These are phyloP conservation scores for Trametopsis cervina DNA, from an alignment of 768 basidiomycete species.

Conservation along the genomic window DNA sequence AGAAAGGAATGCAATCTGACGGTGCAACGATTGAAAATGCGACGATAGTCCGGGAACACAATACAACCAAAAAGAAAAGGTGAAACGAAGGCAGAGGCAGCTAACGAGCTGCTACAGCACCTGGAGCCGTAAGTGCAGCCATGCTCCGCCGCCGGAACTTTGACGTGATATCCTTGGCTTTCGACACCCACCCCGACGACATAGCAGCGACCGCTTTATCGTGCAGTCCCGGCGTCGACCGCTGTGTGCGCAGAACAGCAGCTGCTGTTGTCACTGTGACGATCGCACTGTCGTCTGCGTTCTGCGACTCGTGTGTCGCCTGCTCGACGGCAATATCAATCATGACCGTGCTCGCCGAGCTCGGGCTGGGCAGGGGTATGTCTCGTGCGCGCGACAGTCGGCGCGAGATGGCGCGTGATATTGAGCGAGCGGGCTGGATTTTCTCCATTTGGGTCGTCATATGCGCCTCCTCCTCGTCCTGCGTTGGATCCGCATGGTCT, in stretches of 20 bases:
- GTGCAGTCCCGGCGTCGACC: slow-evolving; percentile 11
- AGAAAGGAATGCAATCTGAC: not conserved
- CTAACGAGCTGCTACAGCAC: not conserved
- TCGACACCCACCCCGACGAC: slow-evolving; percentile 15
- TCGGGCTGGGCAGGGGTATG: slow-evolving; percentile 8
- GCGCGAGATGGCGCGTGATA: slow-evolving; percentile 23
- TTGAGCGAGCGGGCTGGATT: slow-evolving; percentile 18
- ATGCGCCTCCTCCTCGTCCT: slow-evolving; percentile 15
- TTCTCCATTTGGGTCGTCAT: slow-evolving; percentile 11
- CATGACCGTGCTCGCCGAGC: slow-evolving; percentile 12
- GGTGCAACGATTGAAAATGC: not conserved
- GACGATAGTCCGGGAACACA: not conserved
- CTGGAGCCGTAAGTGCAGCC: slow-evolving; percentile 7
- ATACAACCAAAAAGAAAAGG: not conserved
- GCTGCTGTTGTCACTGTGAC: slow-evolving; percentile 2
- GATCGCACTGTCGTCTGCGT: slow-evolving; percentile 5
- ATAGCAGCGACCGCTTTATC: slow-evolving; percentile 2
- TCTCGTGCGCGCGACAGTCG: slow-evolving; percentile 22
- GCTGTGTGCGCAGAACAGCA: slow-evolving; percentile 13
- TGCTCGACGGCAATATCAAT: slow-evolving; percentile 23
- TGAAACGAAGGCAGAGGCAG: not conserved
- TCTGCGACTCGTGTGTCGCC: slow-evolving; percentile 19
- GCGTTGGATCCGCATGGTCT: slow-evolving; percentile 8
- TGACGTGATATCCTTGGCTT: slow-evolving; percentile 20
- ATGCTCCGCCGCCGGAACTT: slow-evolving; percentile 18